Base-by-base conservation (phyloP, 768 basidiomycete genomes). In the Kwoniella sp. region DNA sequence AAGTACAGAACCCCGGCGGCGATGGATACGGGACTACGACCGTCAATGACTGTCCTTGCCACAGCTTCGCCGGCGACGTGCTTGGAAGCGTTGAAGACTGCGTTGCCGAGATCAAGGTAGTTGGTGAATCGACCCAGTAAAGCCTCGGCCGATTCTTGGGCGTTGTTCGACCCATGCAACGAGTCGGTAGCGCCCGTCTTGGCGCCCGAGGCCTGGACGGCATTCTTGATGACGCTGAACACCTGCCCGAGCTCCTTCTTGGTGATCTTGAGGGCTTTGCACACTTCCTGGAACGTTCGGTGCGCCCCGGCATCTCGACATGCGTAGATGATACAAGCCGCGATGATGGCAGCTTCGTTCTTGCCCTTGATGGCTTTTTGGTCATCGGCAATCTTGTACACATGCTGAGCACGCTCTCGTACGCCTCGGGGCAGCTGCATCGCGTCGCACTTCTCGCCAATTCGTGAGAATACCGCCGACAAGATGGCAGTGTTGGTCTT, bases 1-100 rank as follows among this genome's bases (percentile, higher is more conserved):
- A 98, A 97, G 83, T 90, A 93, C 65, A 99, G 93, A 22, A 92
- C 91, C 45, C 92, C 93, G 47, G 92, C 92, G n/a, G 95, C 96
- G 71, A 99, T 93, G n/a, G 96, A 96, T 57, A 97, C 91, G 0
- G 95, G 95, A 73, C 89, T 92, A 67, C 96, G 85, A 26, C 96
- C 96, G 76, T 93, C 93, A 34, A 93, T 93, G 1, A 58, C 59
- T 2, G 66, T 63, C 31, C 72, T 81, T 23, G 74, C 75, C 25
- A 68, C 67, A 9, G 78, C 77, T n/a, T 69, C 64, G 20, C 67
- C 69, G 28, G 74, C 78, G 55, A 82, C 76, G 52, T 81, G 75
- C 60, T 79, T 80, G 5, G 81, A 78, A 8, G 73, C 75, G 47
- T 80, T 79, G 60, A 72, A 70, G 30, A 80, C 69, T 0, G 62